Evolutionary conservation across 306 rosid species (phyloP).

Genomic region (Rubus parviflorus): DNA sequence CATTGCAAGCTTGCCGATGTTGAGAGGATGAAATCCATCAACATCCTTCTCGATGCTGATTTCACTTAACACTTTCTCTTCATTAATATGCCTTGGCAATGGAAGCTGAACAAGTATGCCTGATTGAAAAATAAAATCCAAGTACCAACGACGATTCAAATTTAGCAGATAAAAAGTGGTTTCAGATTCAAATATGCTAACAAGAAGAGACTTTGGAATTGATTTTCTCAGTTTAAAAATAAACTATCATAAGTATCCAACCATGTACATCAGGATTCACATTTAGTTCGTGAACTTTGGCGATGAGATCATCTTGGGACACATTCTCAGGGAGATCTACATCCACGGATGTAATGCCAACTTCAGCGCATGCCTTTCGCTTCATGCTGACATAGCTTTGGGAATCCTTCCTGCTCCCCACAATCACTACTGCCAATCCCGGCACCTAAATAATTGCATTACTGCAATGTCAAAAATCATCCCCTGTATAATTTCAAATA

Average conservation of each 20-base stretch:
- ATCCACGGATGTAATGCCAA: constrained; percentile 78
- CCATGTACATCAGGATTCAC: constrained; percentile 75
- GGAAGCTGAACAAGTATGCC: constrained; percentile 97
- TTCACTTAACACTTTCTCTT: constrained; percentile 74
- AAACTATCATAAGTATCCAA: constrained; percentile 23
- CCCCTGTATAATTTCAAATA: not conserved
- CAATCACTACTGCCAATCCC: constrained; percentile 89
- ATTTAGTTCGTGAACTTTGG: constrained; percentile 64
- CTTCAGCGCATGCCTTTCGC: constrained; percentile 87
- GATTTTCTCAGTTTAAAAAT: not conserved
- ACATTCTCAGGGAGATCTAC: constrained; percentile 75
- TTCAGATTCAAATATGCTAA: not conserved
- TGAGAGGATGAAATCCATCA: constrained; percentile 94
- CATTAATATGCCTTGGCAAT: constrained; percentile 84
- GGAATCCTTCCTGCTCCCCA: constrained; percentile 84
- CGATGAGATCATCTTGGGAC: constrained; percentile 58
- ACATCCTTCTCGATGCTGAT: constrained; percentile 90
- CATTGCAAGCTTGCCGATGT: constrained; percentile 95
- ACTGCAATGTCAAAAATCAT: not conserved
- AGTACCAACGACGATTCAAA: not conserved
- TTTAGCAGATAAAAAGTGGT: not conserved
- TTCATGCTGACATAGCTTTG: constrained; percentile 80
- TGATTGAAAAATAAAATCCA: constrained; percentile 29
- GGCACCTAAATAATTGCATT: constrained; percentile 52
- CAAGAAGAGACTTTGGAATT: not conserved